A percentile compares a stretch with the other conserved stretches of the same genome.
Evolutionary conservation across 148 eudicot genomes (phyloP).

Genomic region (Fallopia convolvulus): DNA sequence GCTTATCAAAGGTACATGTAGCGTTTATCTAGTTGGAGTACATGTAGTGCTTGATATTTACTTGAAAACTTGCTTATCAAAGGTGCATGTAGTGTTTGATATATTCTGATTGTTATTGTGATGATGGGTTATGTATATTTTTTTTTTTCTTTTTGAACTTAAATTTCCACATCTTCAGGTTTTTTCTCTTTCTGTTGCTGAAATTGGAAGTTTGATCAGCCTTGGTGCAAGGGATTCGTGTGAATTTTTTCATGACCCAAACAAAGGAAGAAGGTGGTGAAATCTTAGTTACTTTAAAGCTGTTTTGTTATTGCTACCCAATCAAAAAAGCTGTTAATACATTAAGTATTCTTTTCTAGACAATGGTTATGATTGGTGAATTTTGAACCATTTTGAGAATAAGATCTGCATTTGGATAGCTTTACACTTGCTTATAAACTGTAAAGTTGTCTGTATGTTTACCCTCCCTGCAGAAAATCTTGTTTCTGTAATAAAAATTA

Average conservation of each 20-base stretch:
- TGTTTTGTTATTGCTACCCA: neutral
- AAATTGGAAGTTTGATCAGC: slow-evolving; percentile 76
- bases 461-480: neutral
- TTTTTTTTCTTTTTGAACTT: neutral
- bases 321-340: neutral
- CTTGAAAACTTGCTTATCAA: neutral
- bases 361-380: neutral
- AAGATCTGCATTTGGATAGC: neutral
- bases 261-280: slow-evolving; percentile 73
- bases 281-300: neutral
- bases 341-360: neutral
- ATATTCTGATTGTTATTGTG: neutral
- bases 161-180: slow-evolving; percentile 33
- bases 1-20: neutral
- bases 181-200: slow-evolving; percentile 81
- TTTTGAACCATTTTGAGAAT: neutral
- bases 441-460: neutral
- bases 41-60: neutral
- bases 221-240: slow-evolving; percentile 82
- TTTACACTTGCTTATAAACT: slow-evolving; percentile 1
- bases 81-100: neutral
- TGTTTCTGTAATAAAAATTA: neutral
- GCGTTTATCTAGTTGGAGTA: neutral
- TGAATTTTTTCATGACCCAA: slow-evolving; percentile 94
- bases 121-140: neutral